Percentiles rank a stretch among this genome's conserved stretches.
Conservation (phyloP, 495 filamentous ascomycete species). For the Cetradonia linearis region DNA sequence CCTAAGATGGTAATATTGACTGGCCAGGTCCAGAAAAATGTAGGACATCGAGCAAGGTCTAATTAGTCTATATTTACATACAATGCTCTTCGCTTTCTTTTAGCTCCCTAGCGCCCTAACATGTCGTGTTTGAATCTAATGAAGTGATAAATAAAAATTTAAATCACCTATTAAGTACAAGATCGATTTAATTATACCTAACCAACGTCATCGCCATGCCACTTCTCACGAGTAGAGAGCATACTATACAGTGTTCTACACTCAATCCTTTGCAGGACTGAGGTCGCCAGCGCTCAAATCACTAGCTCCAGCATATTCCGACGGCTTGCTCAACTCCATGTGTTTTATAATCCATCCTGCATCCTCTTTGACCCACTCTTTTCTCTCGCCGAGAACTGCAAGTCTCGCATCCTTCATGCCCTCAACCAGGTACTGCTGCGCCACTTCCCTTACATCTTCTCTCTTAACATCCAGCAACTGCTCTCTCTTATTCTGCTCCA, state of each 20-base stretch:
- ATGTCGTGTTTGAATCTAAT: not conserved
- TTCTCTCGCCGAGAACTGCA: conserved; percentile 76
- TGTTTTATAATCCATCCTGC: conserved; percentile 40
- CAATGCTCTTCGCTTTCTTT: not conserved
- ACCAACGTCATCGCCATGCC: conserved; percentile 19
- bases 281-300: conserved; percentile 12
- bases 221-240: conserved; percentile 17
- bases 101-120: not conserved
- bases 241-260: conserved; percentile 9
- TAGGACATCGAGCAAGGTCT: no score
- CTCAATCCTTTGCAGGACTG: not conserved
- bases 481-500: conserved; percentile 79
- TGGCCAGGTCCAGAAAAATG: not conserved
- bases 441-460: conserved; percentile 67
- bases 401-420: conserved; percentile 47
- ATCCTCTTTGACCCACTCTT: conserved; percentile 52
- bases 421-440: conserved; percentile 71
- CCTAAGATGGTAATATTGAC: not conserved
- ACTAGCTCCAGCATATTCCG: conserved; percentile 12
- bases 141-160: not conserved
- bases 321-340: conserved; percentile 31
- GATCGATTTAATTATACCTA: not conserved
- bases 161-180: not conserved
- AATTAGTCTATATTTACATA: not conserved
- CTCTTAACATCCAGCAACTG: conserved; percentile 78